Percentiles rank a stretch among this genome's conserved stretches.
These are phyloP conservation scores for Podospora pseudocomata DNA, from an alignment of 495 filamentous ascomycete species.

Conservation along the genomic window DNA sequence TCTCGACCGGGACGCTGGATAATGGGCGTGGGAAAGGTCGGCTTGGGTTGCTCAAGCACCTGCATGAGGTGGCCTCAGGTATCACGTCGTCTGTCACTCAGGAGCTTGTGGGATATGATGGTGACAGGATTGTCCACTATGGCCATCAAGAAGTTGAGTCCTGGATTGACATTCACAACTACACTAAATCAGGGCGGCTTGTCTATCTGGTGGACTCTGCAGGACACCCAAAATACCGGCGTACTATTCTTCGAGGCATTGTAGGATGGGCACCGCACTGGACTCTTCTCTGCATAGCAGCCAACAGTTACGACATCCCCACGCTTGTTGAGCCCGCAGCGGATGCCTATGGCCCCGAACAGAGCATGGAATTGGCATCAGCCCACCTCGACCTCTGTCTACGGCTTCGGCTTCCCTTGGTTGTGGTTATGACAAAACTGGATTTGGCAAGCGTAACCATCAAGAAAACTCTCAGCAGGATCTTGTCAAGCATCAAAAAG, in stretches of 20 bases:
- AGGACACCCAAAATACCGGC: slow-evolving; percentile 79
- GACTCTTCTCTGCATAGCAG: slow-evolving; percentile 82
- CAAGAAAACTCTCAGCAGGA: slow-evolving; percentile 61
- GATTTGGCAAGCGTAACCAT: slow-evolving; percentile 79
- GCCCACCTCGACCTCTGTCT: slow-evolving; percentile 86
- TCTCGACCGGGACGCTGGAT: slow-evolving; percentile 83
- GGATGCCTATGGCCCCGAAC: slow-evolving; percentile 49
- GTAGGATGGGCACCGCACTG: slow-evolving; percentile 96
- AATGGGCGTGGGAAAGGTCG: slow-evolving; percentile 89
- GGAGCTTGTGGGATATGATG: slow-evolving; percentile 81
- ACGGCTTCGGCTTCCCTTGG: slow-evolving; percentile 67
- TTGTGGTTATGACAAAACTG: slow-evolving; percentile 84
- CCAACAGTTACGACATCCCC: slow-evolving; percentile 60
- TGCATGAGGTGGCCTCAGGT: slow-evolving; percentile 89
- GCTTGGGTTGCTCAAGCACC: slow-evolving; percentile 82
- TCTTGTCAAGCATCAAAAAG: slow-evolving; percentile 75
- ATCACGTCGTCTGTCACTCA: slow-evolving; percentile 91
- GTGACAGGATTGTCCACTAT: slow-evolving; percentile 75
- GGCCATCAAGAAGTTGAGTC: slow-evolving; percentile 79
- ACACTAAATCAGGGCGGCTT: slow-evolving; percentile 68
- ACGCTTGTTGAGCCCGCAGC: slow-evolving; percentile 38
- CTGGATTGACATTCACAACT: slow-evolving; percentile 84
- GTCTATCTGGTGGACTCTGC: slow-evolving; percentile 89
- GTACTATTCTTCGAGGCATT: slow-evolving; percentile 83
- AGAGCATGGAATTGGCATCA: slow-evolving; percentile 61